Evolutionary conservation across 768 basidiomycete species (phyloP), one percentile per base, ranked within the genome.

Genomic region (Amanita fuliginea): DNA sequence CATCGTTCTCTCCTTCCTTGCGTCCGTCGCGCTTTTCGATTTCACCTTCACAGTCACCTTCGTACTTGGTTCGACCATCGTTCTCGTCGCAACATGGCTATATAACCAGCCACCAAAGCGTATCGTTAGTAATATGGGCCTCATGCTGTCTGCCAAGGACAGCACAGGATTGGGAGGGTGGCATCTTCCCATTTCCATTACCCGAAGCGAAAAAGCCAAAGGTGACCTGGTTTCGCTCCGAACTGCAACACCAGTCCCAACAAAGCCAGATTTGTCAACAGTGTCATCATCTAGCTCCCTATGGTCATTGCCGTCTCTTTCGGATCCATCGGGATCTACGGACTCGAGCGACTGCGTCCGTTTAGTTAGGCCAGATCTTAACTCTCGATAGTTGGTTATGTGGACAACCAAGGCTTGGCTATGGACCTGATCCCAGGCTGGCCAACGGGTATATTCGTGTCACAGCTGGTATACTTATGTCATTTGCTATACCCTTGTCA

Each of bases 1-100:
- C 66, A 97, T 97, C 63, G 83, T 97, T 60, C 80, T 97, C 53
- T 93, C 92, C 21, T 98, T 96, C 78, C 72, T 93, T 49, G 92
- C 87, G 2, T 92, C 88, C 4, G 84, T 96, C 46, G 80, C 80
- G 18, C 79, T 97, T 33, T 97, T 98, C 75, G 71, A 86, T 63
- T 92, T 94, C 72, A 76, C 76, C 44, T 84, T 97, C 65, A 86
- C 92, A 2, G 71, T 81, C 52, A 81, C 87, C 0, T 98, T 98
- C 62, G 65, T 93, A 55, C 70, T 93, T 37, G 94, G 94, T 33
- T 83, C 88, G 0, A 70, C 75, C 32, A 75, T 89, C 56, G 95
- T 97, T 42, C 77, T 97, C 36, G 74, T 78, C 51, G 86, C 92
- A 11, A 97, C 94, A 2, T 93, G 86, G 81, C 70, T 94, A 52